Conservation (phyloP, 2,329 filamentous ascomycete genomes). For the Monosporascus sp. region DNA sequence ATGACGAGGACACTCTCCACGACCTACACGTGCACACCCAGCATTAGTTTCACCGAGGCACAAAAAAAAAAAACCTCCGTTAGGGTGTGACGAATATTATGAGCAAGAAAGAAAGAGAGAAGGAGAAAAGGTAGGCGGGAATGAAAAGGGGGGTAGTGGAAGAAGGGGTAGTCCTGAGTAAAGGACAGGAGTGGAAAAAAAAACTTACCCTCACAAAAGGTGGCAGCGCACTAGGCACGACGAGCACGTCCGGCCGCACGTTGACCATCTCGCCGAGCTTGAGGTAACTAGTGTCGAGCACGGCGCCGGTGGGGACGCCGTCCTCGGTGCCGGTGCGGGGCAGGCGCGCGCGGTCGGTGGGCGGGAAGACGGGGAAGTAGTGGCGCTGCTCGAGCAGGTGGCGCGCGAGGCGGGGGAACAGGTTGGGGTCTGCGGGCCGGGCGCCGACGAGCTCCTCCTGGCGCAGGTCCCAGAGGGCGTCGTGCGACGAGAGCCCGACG, state of each 20-base stretch:
- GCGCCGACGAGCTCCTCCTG: slow-evolving; percentile 64
- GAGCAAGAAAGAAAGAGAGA: background rate
- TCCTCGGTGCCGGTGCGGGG: slow-evolving; percentile 59
- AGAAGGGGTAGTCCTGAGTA: no score
- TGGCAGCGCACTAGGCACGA: slow-evolving; percentile 76
- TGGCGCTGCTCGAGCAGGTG: slow-evolving; percentile 86
- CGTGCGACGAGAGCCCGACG: slow-evolving; percentile 76
- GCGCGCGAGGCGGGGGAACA: slow-evolving; percentile 66
- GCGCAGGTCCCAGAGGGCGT: slow-evolving; percentile 77
- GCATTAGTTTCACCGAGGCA: slow-evolving; percentile 1
- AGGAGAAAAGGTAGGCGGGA: no score
- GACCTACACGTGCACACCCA: slow-evolving; percentile 50
- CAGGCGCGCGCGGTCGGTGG: slow-evolving; percentile 62
- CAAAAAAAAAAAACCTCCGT: background rate
- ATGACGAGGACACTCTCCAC: slow-evolving; percentile 85
- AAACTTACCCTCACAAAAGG: slow-evolving; percentile 77
- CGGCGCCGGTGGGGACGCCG: slow-evolving; percentile 63
- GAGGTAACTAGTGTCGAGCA: slow-evolving; percentile 77
- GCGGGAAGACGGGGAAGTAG: slow-evolving; percentile 85
- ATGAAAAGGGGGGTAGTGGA: no score
- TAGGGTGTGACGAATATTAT: background rate
- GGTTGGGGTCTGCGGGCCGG: slow-evolving; percentile 49
- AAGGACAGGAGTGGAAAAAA: background rate
- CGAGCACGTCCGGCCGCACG: slow-evolving; percentile 76
- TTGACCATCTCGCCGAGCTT: slow-evolving; percentile 89